phyloP scores from a whole-genome alignment of 2,329 filamentous ascomycete species.

The Myrmaecium sp. region DNA sequence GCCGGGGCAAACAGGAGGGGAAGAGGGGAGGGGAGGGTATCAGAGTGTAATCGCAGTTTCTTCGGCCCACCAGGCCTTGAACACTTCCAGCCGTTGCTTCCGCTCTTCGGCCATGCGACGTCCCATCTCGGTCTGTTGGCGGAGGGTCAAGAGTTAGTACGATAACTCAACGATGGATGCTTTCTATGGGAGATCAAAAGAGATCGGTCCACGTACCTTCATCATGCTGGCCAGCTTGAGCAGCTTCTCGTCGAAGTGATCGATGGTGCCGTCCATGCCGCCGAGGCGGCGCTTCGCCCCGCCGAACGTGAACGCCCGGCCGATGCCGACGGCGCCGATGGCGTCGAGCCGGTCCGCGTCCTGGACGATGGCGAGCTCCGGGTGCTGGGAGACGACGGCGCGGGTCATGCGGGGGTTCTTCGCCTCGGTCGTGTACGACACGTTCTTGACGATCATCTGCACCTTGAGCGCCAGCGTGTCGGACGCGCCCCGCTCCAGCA shows the following conservation, averaged over 20 bases:
- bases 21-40: too few relatives aligned
- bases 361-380: constrained; percentile 72
- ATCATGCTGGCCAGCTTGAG: constrained; percentile 16
- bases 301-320: constrained; percentile 58
- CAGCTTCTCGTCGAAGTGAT: constrained; percentile 20
- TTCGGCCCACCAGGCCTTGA: constrained; percentile 6
- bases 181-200: too few relatives aligned
- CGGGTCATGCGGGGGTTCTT: constrained; percentile 43
- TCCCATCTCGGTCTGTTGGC: constrained; percentile 2
- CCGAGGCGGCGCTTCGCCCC: constrained; percentile 39
- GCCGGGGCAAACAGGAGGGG: too few relatives aligned
- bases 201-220: constrained; percentile 6
- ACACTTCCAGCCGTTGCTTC: constrained; percentile 4
- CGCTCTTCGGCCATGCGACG: constrained; percentile 2
- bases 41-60: constrained; percentile 2
- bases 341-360: constrained; percentile 89
- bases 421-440: constrained; percentile 62
- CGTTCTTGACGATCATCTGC: constrained; percentile 55
- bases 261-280: constrained; percentile 13
- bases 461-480: constrained; percentile 45
- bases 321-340: constrained; percentile 73
- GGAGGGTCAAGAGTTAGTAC: neutral
- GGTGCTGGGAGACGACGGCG: constrained; percentile 45
- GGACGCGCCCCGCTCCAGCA: constrained; percentile 40
- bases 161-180: too few relatives aligned